Evolutionary conservation across 2,329 filamentous ascomycete species (phyloP).

Genomic region (Ceratocystis diversiconidia): DNA sequence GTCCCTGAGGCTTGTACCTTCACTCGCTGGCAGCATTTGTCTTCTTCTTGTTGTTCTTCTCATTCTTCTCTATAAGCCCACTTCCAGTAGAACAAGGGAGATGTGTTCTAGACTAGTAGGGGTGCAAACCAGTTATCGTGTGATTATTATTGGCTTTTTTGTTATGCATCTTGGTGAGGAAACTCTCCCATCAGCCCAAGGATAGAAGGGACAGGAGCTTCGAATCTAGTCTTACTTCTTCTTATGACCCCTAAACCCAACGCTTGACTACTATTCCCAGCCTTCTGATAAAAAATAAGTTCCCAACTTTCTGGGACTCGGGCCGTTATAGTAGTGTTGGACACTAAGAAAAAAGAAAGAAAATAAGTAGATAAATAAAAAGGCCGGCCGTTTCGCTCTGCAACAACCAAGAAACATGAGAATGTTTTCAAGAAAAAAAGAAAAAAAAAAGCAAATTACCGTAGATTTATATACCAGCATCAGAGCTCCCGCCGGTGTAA

Average conservation of each 20-base stretch:
- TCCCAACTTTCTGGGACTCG: constrained; percentile 1
- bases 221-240: background rate
- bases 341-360: background rate
- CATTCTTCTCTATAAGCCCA: background rate
- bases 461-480: background rate
- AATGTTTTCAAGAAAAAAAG: background rate
- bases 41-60: background rate
- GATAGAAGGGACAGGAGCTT: background rate
- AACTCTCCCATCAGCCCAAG: no score
- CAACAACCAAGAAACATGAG: background rate
- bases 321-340: background rate
- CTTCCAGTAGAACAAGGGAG: background rate
- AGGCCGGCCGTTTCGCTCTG: background rate
- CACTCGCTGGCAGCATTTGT: background rate
- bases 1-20: background rate
- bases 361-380: background rate
- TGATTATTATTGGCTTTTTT: background rate
- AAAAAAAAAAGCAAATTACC: background rate
- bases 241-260: background rate
- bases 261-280: background rate
- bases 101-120: background rate
- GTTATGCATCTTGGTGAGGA: background rate
- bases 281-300: constrained; percentile 5
- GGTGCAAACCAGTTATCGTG: background rate
- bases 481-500: background rate